phyloP scores from a whole-genome alignment of 768 basidiomycete genomes.

The Amanita molliuscula region DNA sequence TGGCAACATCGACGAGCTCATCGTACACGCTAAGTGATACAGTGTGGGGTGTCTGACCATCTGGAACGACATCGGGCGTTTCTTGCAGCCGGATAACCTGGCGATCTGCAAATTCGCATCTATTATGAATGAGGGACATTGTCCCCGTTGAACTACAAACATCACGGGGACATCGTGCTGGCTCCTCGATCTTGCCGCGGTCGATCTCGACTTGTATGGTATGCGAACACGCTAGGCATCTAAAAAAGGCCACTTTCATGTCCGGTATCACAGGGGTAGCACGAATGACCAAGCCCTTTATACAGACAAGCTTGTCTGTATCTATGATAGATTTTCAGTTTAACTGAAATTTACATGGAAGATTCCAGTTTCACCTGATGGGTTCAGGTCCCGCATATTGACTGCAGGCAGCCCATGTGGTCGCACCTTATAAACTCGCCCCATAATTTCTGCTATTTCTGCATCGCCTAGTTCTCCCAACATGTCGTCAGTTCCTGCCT shows the following conservation, averaged over 20 bases:
- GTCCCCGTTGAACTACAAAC: constrained; percentile 82
- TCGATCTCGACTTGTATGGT: constrained; percentile 97
- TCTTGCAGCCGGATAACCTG: constrained; percentile 95
- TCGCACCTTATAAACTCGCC: constrained; percentile 83
- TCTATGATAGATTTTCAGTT: constrained; percentile 37
- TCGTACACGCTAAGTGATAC: constrained; percentile 97
- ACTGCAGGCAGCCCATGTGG: constrained; percentile 77
- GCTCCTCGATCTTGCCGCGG: constrained; percentile 95
- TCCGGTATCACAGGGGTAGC: constrained; percentile 97
- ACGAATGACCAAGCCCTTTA: constrained; percentile 96
- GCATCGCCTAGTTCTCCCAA: constrained; percentile 64
- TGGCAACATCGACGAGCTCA: constrained; percentile 92
- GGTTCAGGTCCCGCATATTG: constrained; percentile 95
- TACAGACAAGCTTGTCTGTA: constrained; percentile 93
- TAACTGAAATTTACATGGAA: not conserved
- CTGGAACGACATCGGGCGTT: constrained; percentile 95
- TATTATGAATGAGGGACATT: constrained; percentile 94
- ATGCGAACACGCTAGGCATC: constrained; percentile 90
- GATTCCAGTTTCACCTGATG: constrained; percentile 51
- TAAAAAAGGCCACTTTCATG: constrained; percentile 99
- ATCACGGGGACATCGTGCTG: constrained; percentile 84
- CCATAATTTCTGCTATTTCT: constrained; percentile 84
- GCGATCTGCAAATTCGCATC: constrained; percentile 91
- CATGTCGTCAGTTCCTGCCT: constrained; percentile 66
- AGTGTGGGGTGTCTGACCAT: constrained; percentile 97